A percentile compares a stretch with the other conserved stretches of the same genome.
Evolutionary conservation across 768 basidiomycete species (phyloP).

Genomic region (Collybia mongolica): DNA sequence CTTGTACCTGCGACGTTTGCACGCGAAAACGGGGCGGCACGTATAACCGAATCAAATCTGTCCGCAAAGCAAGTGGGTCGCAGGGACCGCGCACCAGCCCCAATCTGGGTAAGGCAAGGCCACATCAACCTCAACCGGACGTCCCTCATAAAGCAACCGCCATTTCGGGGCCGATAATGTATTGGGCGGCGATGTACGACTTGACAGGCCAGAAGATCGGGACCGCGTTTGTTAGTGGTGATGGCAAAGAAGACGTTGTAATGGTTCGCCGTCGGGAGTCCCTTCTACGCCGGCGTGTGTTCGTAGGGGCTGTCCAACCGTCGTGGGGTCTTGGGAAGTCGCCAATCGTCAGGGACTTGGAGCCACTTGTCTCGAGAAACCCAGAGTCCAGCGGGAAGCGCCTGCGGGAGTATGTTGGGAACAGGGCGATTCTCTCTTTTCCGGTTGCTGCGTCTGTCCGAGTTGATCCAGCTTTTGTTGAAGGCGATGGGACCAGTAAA

Average conservation of each 20-base stretch:
- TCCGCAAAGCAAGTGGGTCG: no score
- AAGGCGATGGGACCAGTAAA: not conserved
- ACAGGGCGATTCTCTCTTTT: conserved; percentile 7
- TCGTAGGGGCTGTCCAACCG: conserved; percentile 27
- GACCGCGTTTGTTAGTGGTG: conserved; percentile 19
- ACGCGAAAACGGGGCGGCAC: conserved; percentile 42
- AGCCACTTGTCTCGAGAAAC: conserved; percentile 2
- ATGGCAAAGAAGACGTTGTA: conserved; percentile 19
- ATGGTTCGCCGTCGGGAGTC: conserved; percentile 5
- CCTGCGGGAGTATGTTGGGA: conserved; percentile 14
- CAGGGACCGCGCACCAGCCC: no score
- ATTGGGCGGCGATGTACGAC: conserved; percentile 30
- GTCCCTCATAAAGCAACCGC: conserved; percentile 1
- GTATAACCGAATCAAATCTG: conserved; percentile 26
- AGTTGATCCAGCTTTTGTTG: not conserved
- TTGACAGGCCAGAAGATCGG: conserved; percentile 25
- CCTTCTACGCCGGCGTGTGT: conserved; percentile 17
- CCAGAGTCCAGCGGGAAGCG: conserved; percentile 9
- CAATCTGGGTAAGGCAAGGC: conserved; percentile 7
- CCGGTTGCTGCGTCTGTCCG: not conserved
- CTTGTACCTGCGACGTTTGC: conserved; percentile 51
- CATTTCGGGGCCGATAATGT: conserved; percentile 16
- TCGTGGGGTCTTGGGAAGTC: conserved; percentile 24
- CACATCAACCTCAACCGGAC: not conserved
- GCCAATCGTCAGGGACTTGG: conserved; percentile 7